These are phyloP conservation scores for Raddia guianensis DNA, from an alignment of 176 grass and related monocot genomes.

Conservation along the genomic window DNA sequence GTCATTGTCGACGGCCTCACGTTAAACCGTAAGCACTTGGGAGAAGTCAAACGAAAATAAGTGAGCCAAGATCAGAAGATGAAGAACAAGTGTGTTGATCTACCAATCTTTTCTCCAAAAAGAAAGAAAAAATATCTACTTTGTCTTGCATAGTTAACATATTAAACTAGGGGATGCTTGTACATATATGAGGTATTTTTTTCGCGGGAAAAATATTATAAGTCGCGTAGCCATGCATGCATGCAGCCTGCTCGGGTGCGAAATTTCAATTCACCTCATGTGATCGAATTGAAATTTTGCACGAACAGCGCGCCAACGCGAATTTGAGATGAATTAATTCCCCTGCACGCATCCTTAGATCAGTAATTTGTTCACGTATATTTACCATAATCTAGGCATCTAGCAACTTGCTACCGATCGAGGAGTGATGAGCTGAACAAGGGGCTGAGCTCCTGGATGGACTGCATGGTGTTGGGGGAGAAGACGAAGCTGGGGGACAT, in stretches of 20 bases:
- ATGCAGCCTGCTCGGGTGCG: conserved; percentile 22
- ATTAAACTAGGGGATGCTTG: conserved; percentile 1
- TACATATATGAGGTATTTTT: neutral
- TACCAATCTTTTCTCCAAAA: neutral
- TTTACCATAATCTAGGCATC: neutral
- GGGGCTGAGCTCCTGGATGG: conserved; percentile 54
- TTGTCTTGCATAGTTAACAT: neutral
- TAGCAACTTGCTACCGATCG: too few species aligned
- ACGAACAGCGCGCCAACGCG: conserved; percentile 26
- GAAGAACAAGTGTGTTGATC: neutral
- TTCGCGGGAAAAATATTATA: conserved; percentile 9
- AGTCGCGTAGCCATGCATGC: neutral
- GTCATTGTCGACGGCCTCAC: neutral
- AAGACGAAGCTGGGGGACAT: conserved; percentile 48
- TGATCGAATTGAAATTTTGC: conserved; percentile 14
- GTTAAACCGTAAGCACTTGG: conserved; percentile 1
- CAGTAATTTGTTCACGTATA: neutral
- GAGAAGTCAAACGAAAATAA: neutral
- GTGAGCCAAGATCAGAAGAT: neutral
- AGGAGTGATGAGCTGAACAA: conserved; percentile 15
- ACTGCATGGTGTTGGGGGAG: conserved; percentile 48
- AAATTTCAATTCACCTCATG: conserved; percentile 28
- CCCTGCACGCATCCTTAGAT: neutral
- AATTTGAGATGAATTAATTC: neutral
- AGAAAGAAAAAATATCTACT: too few species aligned